A percentile compares a stretch with the other conserved stretches of the same genome.
These are phyloP conservation scores for Discostella stelligera DNA, from an alignment of 352 stramenopile genomes.

Conservation along the genomic window DNA sequence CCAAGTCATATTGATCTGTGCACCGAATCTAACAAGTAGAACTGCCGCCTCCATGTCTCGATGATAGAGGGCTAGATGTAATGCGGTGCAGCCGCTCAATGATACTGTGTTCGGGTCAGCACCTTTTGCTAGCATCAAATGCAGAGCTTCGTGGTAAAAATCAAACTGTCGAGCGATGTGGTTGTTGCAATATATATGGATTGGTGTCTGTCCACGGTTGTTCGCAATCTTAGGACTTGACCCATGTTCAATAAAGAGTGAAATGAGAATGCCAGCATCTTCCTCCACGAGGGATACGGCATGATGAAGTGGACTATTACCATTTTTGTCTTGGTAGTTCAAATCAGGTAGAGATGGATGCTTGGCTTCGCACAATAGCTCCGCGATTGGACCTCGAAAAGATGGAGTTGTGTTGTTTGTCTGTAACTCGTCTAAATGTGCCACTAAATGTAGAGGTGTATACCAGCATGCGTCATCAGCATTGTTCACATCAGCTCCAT, in stretches of 20 bases:
- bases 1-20: slow-evolving; percentile 76
- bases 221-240: slow-evolving; percentile 71
- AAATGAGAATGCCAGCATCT: slow-evolving; percentile 73
- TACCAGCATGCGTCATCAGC: slow-evolving; percentile 78
- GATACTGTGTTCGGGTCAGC: slow-evolving; percentile 73
- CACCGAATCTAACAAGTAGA: slow-evolving; percentile 62
- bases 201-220: slow-evolving; percentile 68
- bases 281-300: slow-evolving; percentile 65
- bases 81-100: slow-evolving; percentile 73
- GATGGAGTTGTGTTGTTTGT: slow-evolving; percentile 14
- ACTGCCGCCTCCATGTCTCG: slow-evolving; percentile 70
- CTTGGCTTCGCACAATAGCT: slow-evolving; percentile 64
- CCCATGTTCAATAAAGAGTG: slow-evolving; percentile 72
- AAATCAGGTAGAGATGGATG: slow-evolving; percentile 55
- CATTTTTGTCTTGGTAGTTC: slow-evolving; percentile 80
- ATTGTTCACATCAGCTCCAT: slow-evolving; percentile 70
- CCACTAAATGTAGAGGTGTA: slow-evolving; percentile 73
- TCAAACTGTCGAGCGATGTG: slow-evolving; percentile 54
- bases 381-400: slow-evolving; percentile 57
- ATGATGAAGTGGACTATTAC: slow-evolving; percentile 81
- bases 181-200: slow-evolving; percentile 82
- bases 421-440: slow-evolving; percentile 39
- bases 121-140: slow-evolving; percentile 72
- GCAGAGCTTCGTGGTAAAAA: slow-evolving; percentile 73
- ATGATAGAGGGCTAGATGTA: slow-evolving; percentile 81